Evolutionary conservation across 306 rosid species (phyloP).

Genomic region (Gastrolobium villosum): DNA sequence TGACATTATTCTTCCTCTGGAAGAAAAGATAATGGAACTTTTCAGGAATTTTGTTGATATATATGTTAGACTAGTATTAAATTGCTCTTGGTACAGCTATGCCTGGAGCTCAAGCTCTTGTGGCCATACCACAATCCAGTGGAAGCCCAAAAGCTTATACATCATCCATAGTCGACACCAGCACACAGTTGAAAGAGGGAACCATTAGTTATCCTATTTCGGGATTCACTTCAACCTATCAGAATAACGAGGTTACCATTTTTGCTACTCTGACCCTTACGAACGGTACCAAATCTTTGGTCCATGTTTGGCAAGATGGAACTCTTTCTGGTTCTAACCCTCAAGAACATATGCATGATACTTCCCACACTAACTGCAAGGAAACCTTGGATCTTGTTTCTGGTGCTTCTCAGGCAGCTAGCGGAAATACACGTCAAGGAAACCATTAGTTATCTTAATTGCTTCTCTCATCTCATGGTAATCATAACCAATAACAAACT

Average conservation of each 20-base stretch:
- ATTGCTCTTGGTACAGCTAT: conserved; percentile 55
- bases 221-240: conserved; percentile 41
- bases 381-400: conserved; percentile 64
- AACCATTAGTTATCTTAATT: too few species aligned
- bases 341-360: background rate
- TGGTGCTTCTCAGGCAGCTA: conserved; percentile 50
- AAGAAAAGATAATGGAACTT: background rate
- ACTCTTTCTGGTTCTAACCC: conserved; percentile 49
- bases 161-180: conserved; percentile 25
- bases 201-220: conserved; percentile 44
- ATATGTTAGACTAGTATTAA: conserved; percentile 1
- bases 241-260: conserved; percentile 61
- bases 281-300: conserved; percentile 46
- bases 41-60: conserved; percentile 11
- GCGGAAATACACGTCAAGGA: conserved; percentile 42
- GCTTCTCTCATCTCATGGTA: too few species aligned
- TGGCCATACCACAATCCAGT: conserved; percentile 52
- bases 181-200: conserved; percentile 50
- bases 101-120: conserved; percentile 73
- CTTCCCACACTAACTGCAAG: conserved; percentile 49
- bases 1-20: conserved; percentile 16
- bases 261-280: conserved; percentile 69
- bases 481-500: too few species aligned
- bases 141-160: conserved; percentile 42
- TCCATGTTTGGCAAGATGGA: conserved; percentile 83